These are phyloP conservation scores for Gymnopilus dilepis DNA, from an alignment of 768 basidiomycete genomes.

Conservation along the genomic window DNA sequence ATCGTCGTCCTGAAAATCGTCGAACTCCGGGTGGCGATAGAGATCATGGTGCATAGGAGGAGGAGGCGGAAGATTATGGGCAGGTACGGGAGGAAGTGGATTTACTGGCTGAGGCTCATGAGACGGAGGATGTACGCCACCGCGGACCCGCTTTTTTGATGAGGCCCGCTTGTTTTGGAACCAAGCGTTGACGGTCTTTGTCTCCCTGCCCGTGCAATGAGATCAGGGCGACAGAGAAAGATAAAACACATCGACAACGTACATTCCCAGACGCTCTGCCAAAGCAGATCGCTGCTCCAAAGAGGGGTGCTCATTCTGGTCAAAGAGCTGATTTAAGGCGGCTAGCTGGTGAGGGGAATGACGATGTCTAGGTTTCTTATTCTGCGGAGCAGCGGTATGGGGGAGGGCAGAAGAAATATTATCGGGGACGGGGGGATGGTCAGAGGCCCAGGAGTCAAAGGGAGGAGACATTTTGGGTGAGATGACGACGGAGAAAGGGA, in stretches of 20 bases:
- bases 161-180: constrained; percentile 89
- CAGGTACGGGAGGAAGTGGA: constrained; percentile 23
- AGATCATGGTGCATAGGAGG: constrained; percentile 20
- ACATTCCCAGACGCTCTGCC: constrained; percentile 80
- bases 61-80: constrained; percentile 37
- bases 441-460: constrained; percentile 33
- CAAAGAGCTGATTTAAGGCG: constrained; percentile 80
- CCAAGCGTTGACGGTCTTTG: constrained; percentile 86
- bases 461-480: constrained; percentile 31
- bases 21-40: constrained; percentile 41
- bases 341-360: constrained; percentile 75
- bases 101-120: constrained; percentile 33
- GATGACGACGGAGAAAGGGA: constrained; percentile 26
- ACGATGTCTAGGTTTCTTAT: constrained; percentile 82
- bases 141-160: constrained; percentile 69
- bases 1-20: constrained; percentile 55
- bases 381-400: constrained; percentile 36
- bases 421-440: constrained; percentile 25
- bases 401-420: constrained; percentile 32
- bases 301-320: constrained; percentile 75
- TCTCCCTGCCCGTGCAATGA: constrained; percentile 59
- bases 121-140: constrained; percentile 35
- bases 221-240: constrained; percentile 11
- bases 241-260: constrained; percentile 38
- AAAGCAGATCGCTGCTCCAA: constrained; percentile 70